Percentiles rank a stretch among this genome's conserved stretches.
Conservation (phyloP, 257 asterid species). For the Forsythia viridissima region DNA sequence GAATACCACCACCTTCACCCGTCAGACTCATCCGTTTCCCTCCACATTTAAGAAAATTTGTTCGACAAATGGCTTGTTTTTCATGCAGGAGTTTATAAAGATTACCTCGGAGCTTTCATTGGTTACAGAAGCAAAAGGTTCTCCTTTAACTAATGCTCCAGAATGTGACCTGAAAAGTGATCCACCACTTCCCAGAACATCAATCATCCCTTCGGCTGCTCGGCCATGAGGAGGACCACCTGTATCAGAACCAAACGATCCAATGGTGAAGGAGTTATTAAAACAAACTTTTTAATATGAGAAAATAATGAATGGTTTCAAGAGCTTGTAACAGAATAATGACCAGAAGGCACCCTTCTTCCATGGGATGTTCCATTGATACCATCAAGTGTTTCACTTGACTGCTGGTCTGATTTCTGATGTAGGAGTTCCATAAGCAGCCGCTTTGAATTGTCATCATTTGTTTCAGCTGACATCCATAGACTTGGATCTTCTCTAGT, state of each 20-base stretch:
- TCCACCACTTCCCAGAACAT: slow-evolving; percentile 46
- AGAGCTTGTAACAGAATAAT: slow-evolving; percentile 42
- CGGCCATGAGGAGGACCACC: slow-evolving; percentile 48
- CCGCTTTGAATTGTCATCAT: slow-evolving; percentile 91
- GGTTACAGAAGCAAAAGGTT: slow-evolving; percentile 37
- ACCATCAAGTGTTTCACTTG: slow-evolving; percentile 51
- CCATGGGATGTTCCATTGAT: slow-evolving; percentile 48
- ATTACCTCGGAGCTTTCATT: slow-evolving; percentile 60
- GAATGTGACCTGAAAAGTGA: slow-evolving; percentile 51
- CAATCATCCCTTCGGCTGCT: slow-evolving; percentile 39
- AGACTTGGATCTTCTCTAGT: slow-evolving; percentile 71
- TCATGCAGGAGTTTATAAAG: background rate
- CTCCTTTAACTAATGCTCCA: slow-evolving; percentile 18
- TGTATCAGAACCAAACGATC: slow-evolving; percentile 64
- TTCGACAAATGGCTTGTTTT: slow-evolving; percentile 9
- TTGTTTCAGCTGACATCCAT: slow-evolving; percentile 91
- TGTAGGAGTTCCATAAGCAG: slow-evolving; percentile 91
- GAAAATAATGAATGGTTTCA: slow-evolving; percentile 43
- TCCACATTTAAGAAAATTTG: background rate
- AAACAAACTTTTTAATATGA: slow-evolving; percentile 54
- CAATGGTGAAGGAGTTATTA: slow-evolving; percentile 47
- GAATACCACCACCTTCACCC: slow-evolving; percentile 31
- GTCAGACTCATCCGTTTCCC: slow-evolving; percentile 30
- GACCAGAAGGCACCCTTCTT: slow-evolving; percentile 38
- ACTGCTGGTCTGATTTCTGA: slow-evolving; percentile 64